A percentile compares a stretch with the other conserved stretches of the same genome.
Evolutionary conservation across 2,329 filamentous ascomycete species (phyloP).

Genomic region (Exophiala dermatitidis): DNA sequence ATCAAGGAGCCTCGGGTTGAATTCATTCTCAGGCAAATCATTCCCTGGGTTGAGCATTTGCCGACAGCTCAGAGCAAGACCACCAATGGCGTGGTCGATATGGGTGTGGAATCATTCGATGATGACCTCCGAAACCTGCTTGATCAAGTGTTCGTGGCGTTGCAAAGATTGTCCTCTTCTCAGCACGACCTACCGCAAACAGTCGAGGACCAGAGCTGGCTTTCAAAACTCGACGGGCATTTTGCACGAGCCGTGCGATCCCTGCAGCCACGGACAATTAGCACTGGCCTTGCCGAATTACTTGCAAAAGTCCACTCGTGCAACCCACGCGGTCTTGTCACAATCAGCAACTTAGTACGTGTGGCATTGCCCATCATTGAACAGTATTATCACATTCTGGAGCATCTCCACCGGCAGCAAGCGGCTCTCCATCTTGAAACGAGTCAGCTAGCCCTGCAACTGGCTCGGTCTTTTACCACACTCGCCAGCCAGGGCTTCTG

Average conservation of each 20-base stretch:
- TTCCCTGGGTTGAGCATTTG: constrained; percentile 52
- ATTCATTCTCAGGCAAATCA: constrained; percentile 60
- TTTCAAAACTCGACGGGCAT: constrained; percentile 50
- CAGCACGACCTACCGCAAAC: constrained; percentile 51
- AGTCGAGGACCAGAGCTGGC: constrained; percentile 56
- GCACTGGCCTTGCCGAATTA: constrained; percentile 38
- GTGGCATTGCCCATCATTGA: constrained; percentile 63
- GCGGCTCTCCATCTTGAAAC: constrained; percentile 61
- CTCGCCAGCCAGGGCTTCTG: constrained; percentile 85
- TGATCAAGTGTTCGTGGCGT: constrained; percentile 68
- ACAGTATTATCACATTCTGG: constrained; percentile 61
- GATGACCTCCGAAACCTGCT: constrained; percentile 56
- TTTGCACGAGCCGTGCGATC: constrained; percentile 50
- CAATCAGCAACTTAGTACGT: constrained; percentile 48
- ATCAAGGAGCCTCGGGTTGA: constrained; percentile 50
- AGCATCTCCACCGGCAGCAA: constrained; percentile 52
- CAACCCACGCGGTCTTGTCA: constrained; percentile 37
- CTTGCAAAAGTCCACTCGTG: constrained; percentile 43
- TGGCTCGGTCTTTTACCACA: constrained; percentile 70
- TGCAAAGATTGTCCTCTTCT: constrained; percentile 62
- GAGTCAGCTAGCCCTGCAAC: constrained; percentile 65
- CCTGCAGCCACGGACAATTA: constrained; percentile 54
- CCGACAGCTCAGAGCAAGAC: constrained; percentile 12
- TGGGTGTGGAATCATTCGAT: constrained; percentile 45
- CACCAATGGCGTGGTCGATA: constrained; percentile 15